Evolutionary conservation across 2,329 filamentous ascomycete genomes (phyloP).

Genomic region (Exophiala sp.): DNA sequence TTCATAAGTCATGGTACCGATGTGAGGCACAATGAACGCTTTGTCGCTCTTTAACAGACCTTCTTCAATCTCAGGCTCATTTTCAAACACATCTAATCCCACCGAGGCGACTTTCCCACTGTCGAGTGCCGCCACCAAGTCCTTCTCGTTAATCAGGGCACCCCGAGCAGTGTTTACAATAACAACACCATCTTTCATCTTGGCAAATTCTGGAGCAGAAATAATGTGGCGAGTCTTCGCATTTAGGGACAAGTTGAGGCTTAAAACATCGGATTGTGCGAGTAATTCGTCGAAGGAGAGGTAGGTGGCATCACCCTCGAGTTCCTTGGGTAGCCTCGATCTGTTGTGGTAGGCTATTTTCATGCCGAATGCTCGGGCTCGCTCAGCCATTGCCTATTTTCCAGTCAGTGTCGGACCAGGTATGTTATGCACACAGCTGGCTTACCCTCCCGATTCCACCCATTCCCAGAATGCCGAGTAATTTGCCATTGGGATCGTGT

Average conservation of each 20-base stretch:
- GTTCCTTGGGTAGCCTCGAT: constrained; percentile 38
- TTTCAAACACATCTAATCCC: constrained; percentile 47
- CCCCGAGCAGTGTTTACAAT: constrained; percentile 46
- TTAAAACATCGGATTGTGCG: constrained; percentile 45
- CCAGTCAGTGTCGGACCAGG: constrained; percentile 1
- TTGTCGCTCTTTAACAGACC: constrained; percentile 44
- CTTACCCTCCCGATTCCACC: constrained; percentile 46
- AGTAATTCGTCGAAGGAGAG: constrained; percentile 46
- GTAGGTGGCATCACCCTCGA: constrained; percentile 42
- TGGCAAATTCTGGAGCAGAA: constrained; percentile 41
- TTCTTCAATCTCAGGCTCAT: constrained; percentile 46
- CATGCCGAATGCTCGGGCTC: constrained; percentile 46
- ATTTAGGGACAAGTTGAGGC: constrained; percentile 45
- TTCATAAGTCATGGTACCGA: constrained; percentile 59
- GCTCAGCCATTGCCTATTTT: constrained; percentile 43
- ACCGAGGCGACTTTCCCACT: constrained; percentile 45
- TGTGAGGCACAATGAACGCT: constrained; percentile 57
- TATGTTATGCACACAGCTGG: not conserved
- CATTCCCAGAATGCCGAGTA: constrained; percentile 48
- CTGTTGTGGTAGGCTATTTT: constrained; percentile 48
- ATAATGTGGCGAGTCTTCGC: constrained; percentile 46
- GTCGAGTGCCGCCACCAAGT: constrained; percentile 43
- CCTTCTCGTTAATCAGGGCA: constrained; percentile 46
- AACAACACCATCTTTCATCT: constrained; percentile 45
- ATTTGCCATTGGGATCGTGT: constrained; percentile 45